Base-by-base conservation (phyloP, 2,329 filamentous ascomycete genomes). In the Trichocomaceae sp. region DNA sequence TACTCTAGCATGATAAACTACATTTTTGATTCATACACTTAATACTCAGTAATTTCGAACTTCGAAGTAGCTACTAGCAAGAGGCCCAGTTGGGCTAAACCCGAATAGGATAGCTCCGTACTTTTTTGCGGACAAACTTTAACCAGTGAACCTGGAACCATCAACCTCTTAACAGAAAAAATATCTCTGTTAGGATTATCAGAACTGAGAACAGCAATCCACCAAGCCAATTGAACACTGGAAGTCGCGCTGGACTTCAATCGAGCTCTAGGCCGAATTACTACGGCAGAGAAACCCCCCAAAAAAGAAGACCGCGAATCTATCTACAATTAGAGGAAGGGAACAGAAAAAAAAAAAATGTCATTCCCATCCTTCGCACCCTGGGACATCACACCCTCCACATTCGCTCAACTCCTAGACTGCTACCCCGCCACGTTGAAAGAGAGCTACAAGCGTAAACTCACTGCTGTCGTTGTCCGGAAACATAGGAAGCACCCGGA, bases 381-480 rank as follows among this genome's bases (percentile, higher is more conserved):
- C 1, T 29, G 52, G 22, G 51, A 59, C 13, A 70, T 71, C 35
- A 61, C 62, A 1, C 58, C 58, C 0, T 8, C 52, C 9, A 66
- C 62, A 42, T 71, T 71, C 58, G 51, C 33, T 12, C 48, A 50
- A 12, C 62, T 71, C 1, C 59, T 71, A 4, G 33, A 52, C 4
- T 58, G 53, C 49, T 71, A 70, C 53, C 60, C 62, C 0, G 45
- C 47, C 1, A 70, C 68, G 0, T 59, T 66, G 5, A 54, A 62
- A 19, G 56, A 62, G 35, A 62, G 64, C 13, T 59, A 63, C 44
- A 63, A 60, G 7, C 55, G 47, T 29, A 69, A 67, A 48, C 53
- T 57, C 3, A 57, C 55, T 8, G 42, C 48, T 0, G 67, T 63
- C 45, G 37, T 58, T 2, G 65, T 65, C 4, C 54, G 63, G 62